Base-by-base conservation (phyloP, 2,329 filamentous ascomycete genomes). In the Akanthomyces uredinophilus region DNA sequence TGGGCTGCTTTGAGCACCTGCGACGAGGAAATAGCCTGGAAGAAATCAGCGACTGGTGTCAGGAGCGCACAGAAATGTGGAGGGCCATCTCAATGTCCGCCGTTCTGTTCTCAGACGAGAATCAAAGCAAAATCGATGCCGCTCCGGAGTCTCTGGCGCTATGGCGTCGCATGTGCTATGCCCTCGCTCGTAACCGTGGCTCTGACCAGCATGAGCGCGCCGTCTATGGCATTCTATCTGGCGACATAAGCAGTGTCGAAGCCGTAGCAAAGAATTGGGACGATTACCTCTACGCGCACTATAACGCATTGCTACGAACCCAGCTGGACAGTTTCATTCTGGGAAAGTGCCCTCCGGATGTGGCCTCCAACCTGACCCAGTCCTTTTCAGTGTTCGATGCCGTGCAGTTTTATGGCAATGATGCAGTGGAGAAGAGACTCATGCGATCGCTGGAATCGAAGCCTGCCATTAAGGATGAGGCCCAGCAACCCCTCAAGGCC, bases 1-100 rank as follows among this genome's bases (percentile, higher is more conserved):
- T 93, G 64, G 89, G 91, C n/a, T 95, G 91, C 75, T 98, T 92
- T 79, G 92, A 96, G 73, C 90, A 96, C 80, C 80, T 99, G 58
- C 87, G 94, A 54, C 87, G 92, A 51, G 95, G 95, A n/a, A 87
- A 86, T 66, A 86, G 82, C 64, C 85, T 90, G 76, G 76, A 83
- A 10, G 84, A 89, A 43, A 90, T 98, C 65, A 85, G 87, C 60
- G 89, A 93, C 54, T 97, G 92, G 91, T 96, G 92, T 69, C 80
- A 88, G 52, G 90, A 94, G 68, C 85, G 90, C 63, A 91, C 91
- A 11, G 93, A 98, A 76, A 85, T 88, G 64, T 99, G 94, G 94
- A 87, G 94, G 65, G 92, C 92, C 47, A 83, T 94, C 41, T 90
- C 89, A 64, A 84, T 98, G 69, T 91, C 90, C 24, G 89, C 89